Percentiles rank a stretch among this genome's conserved stretches.
phyloP scores from a whole-genome alignment of 1,139 yeast genomes.

The Blastobotrys elegans region DNA sequence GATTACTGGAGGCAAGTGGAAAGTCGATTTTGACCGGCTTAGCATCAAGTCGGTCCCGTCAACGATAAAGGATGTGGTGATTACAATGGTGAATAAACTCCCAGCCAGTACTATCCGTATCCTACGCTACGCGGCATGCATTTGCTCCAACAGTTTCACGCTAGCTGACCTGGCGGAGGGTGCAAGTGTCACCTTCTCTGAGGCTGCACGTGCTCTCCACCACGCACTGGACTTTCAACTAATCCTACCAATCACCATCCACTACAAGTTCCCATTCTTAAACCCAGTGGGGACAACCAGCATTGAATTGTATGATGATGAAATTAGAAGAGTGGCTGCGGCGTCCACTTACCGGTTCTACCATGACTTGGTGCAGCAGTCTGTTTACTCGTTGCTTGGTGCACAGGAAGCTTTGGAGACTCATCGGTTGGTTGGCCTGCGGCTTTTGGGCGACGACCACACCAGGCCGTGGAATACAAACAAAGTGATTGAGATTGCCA shows the following conservation, averaged over 20 bases:
- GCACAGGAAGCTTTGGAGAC: conserved; percentile 33
- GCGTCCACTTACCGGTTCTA: conserved; percentile 35
- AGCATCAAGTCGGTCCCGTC: conserved; percentile 22
- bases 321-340: conserved; percentile 39
- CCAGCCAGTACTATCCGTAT: conserved; percentile 29
- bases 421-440: conserved; percentile 44
- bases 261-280: conserved; percentile 48
- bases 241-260: conserved; percentile 41
- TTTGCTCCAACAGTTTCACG: conserved; percentile 42
- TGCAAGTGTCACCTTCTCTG: conserved; percentile 34
- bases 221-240: conserved; percentile 37
- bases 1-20: conserved; percentile 27
- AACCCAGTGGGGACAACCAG: conserved; percentile 38
- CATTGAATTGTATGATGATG: conserved; percentile 36
- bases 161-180: conserved; percentile 43
- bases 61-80: conserved; percentile 27
- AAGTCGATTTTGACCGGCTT: conserved; percentile 27
- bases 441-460: conserved; percentile 34
- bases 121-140: conserved; percentile 44
- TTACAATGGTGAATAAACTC: conserved; percentile 24
- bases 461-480: conserved; percentile 22
- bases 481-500: conserved; percentile 29
- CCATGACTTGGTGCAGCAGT: conserved; percentile 39
- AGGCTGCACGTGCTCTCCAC: conserved; percentile 35
- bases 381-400: conserved; percentile 31